A percentile compares a stretch with the other conserved stretches of the same genome.
Evolutionary conservation across 352 stramenopile species (phyloP).

Genomic region (Phytophthora fragariae): DNA sequence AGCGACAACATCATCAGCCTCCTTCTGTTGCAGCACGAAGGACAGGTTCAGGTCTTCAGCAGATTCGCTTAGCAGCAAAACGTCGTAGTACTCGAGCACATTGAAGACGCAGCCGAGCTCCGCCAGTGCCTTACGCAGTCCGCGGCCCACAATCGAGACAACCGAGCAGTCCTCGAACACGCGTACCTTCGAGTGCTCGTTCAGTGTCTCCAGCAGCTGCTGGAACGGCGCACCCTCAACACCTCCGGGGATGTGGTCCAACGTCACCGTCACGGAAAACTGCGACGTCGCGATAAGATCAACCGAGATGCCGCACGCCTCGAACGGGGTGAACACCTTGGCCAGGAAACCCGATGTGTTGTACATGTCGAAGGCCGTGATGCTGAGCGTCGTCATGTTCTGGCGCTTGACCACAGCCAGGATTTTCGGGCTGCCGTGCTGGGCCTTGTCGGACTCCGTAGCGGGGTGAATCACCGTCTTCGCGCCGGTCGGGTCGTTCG

Average conservation of each 20-base stretch:
- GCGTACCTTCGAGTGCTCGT: conserved; percentile 76
- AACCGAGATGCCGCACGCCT: conserved; percentile 87
- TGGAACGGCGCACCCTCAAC: conserved; percentile 75
- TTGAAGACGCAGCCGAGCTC: conserved; percentile 87
- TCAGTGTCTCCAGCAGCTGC: conserved; percentile 67
- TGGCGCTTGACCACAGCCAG: conserved; percentile 87
- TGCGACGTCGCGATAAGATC: conserved; percentile 91
- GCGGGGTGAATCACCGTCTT: conserved; percentile 79
- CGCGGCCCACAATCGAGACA: conserved; percentile 87
- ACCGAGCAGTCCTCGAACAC: conserved; percentile 86
- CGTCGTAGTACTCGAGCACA: conserved; percentile 86
- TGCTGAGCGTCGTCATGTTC: conserved; percentile 90
- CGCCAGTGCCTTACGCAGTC: conserved; percentile 81
- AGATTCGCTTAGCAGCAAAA: conserved; percentile 87
- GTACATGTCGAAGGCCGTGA: conserved; percentile 90
- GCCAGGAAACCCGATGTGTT: conserved; percentile 86
- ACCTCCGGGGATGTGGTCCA: conserved; percentile 89
- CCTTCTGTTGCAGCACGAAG: conserved; percentile 86
- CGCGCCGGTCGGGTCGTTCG: conserved; percentile 91
- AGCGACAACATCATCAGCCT: conserved; percentile 79
- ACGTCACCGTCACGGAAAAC: conserved; percentile 89
- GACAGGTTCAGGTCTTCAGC: conserved; percentile 92
- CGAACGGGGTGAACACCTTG: conserved; percentile 88
- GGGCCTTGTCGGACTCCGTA: conserved; percentile 31
- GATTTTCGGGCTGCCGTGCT: conserved; percentile 76